phyloP scores from a whole-genome alignment of 2,329 filamentous ascomycete genomes.

The Lojkania enalia region DNA sequence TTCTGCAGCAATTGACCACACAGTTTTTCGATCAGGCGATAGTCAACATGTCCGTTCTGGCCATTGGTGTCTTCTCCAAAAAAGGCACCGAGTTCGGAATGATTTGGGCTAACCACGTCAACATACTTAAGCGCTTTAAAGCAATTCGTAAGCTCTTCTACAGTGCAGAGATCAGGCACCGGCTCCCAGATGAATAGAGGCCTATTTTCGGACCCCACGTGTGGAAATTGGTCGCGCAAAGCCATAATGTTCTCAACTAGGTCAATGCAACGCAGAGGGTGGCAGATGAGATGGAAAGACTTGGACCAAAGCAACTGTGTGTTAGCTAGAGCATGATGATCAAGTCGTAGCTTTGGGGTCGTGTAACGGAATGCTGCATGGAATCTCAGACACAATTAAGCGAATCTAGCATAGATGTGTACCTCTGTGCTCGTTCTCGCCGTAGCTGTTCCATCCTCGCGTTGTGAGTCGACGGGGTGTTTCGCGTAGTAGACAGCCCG shows the following conservation, averaged over 20 bases:
- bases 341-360: constrained; percentile 82
- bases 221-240: constrained; percentile 47
- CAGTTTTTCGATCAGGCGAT: constrained; percentile 47
- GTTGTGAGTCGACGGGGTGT: constrained; percentile 75
- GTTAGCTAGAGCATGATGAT: constrained; percentile 69
- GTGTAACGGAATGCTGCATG: constrained; percentile 75
- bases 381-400: constrained; percentile 11
- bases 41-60: constrained; percentile 39
- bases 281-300: constrained; percentile 88
- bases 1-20: constrained; percentile 42
- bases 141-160: constrained; percentile 62
- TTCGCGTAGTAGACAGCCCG: constrained; percentile 69
- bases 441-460: constrained; percentile 90
- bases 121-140: constrained; percentile 57
- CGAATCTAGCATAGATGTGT: constrained; percentile 8
- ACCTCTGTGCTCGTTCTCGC: constrained; percentile 66
- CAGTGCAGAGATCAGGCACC: constrained; percentile 82
- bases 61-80: constrained; percentile 61
- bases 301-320: constrained; percentile 67
- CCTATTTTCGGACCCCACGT: not conserved
- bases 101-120: constrained; percentile 76
- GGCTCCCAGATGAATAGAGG: constrained; percentile 94
- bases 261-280: constrained; percentile 73
- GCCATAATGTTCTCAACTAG: constrained; percentile 72
- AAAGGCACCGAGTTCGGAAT: constrained; percentile 82